These are phyloP conservation scores for Kodamaea fungicola DNA, from an alignment of 1,139 yeast species.

Conservation along the genomic window DNA sequence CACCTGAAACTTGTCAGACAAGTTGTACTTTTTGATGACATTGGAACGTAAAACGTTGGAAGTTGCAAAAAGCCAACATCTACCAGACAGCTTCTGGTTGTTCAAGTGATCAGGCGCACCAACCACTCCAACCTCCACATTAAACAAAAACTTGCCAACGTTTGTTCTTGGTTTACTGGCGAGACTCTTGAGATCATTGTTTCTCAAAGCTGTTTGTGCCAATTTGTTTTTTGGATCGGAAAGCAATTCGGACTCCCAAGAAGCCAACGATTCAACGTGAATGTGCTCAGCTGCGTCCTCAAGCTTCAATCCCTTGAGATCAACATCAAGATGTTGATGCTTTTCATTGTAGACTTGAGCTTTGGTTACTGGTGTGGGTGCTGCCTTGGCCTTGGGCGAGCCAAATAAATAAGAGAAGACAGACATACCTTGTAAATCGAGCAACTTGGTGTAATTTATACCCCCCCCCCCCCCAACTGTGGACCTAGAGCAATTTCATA, in stretches of 20 bases:
- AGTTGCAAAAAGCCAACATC: constrained; percentile 89
- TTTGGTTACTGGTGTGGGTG: background rate
- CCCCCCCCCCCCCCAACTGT: too few relatives aligned
- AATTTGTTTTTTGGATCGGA: constrained; percentile 54
- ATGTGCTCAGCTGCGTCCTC: background rate
- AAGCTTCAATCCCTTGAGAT: constrained; percentile 4
- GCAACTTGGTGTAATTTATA: too few relatives aligned
- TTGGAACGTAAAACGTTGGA: constrained; percentile 66
- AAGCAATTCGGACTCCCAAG: constrained; percentile 51
- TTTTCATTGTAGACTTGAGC: constrained; percentile 3
- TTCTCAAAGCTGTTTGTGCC: constrained; percentile 58
- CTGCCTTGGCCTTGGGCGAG: background rate
- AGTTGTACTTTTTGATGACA: constrained; percentile 58
- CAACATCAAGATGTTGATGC: background rate
- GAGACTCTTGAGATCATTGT: constrained; percentile 44
- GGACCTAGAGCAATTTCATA: too few relatives aligned
- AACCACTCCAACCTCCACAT: constrained; percentile 56
- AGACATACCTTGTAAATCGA: background rate
- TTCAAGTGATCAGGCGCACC: constrained; percentile 62
- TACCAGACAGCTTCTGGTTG: constrained; percentile 70
- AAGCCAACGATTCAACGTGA: constrained; percentile 6
- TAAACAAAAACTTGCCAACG: constrained; percentile 51
- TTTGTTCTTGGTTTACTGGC: constrained; percentile 31
- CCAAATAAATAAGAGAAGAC: constrained; percentile 4
- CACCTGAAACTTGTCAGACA: constrained; percentile 60